phyloP scores from a whole-genome alignment of 192 early-diverging fungal genomes.

The Coemansia sp. region DNA sequence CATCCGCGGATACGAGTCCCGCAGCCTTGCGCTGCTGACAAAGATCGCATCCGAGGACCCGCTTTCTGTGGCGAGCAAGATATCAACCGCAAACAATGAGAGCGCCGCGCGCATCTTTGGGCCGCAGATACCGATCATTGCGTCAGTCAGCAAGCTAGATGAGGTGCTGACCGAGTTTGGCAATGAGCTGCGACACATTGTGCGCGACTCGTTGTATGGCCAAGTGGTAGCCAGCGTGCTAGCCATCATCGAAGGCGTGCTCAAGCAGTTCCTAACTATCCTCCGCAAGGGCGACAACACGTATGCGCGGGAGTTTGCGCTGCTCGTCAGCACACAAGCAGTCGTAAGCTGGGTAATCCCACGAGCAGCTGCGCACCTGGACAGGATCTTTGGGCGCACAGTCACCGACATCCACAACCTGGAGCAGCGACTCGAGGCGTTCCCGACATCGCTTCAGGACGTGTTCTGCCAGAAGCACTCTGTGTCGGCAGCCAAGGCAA shows the following conservation, averaged over 20 bases:
- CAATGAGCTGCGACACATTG: slow-evolving; percentile 55
- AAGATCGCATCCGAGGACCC: slow-evolving; percentile 70
- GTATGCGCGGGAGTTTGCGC: slow-evolving; percentile 46
- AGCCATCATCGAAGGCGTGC: slow-evolving; percentile 52
- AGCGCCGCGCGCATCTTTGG: slow-evolving; percentile 36
- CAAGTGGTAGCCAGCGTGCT: slow-evolving; percentile 55
- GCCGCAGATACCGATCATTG: slow-evolving; percentile 43
- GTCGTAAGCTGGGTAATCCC: slow-evolving; percentile 57
- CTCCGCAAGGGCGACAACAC: slow-evolving; percentile 29
- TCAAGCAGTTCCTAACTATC: slow-evolving; percentile 51
- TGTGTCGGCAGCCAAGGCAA: slow-evolving; percentile 21
- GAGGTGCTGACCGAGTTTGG: slow-evolving; percentile 52
- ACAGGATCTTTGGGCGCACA: slow-evolving; percentile 53
- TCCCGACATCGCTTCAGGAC: slow-evolving; percentile 55
- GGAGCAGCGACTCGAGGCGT: slow-evolving; percentile 55
- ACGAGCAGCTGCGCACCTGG: slow-evolving; percentile 42
- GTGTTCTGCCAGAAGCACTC: slow-evolving; percentile 58
- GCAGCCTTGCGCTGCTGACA: slow-evolving; percentile 65
- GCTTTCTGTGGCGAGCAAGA: slow-evolving; percentile 62
- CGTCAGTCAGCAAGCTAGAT: slow-evolving; percentile 51
- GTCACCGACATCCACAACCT: slow-evolving; percentile 58
- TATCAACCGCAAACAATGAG: slow-evolving; percentile 33
- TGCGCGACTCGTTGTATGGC: slow-evolving; percentile 58
- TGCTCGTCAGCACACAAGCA: slow-evolving; percentile 54
- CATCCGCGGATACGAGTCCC: slow-evolving; percentile 69